These are phyloP conservation scores for Neopestalotiopsis sp. DNA, from an alignment of 2,329 filamentous ascomycete species.

Conservation along the genomic window DNA sequence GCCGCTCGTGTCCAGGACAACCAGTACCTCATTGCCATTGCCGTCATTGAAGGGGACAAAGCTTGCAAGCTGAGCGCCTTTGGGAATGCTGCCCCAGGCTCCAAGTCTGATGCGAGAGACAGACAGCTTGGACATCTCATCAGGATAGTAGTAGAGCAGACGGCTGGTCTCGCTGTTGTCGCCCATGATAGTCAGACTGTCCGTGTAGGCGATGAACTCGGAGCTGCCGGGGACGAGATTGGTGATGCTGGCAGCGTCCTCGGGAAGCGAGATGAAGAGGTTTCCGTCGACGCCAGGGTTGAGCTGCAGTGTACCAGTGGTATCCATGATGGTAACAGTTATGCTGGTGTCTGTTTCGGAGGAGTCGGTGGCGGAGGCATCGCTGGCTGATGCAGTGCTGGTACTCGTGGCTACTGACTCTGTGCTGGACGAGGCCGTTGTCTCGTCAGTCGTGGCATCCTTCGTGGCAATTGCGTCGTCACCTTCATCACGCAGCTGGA, in stretches of 20 bases:
- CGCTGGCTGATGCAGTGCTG: neutral
- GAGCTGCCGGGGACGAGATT: neutral
- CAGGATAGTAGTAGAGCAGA: conserved; percentile 12
- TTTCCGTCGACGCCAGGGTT: conserved; percentile 10
- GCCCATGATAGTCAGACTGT: conserved; percentile 5
- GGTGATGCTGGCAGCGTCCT: conserved; percentile 3
- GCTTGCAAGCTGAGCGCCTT: neutral
- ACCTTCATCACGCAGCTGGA: conserved; percentile 3
- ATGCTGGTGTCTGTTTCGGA: neutral
- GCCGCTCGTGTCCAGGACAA: neutral
- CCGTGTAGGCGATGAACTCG: neutral
- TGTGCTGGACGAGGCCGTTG: neutral
- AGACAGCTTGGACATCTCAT: neutral
- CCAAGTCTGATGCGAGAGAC: conserved; percentile 1
- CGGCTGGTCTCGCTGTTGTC: conserved; percentile 6
- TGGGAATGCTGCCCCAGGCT: conserved; percentile 6
- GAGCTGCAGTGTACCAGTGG: conserved; percentile 4
- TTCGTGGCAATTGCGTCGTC: neutral
- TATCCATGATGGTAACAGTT: conserved; percentile 7
- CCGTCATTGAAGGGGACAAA: conserved; percentile 9
- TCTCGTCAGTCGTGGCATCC: neutral
- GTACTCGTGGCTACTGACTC: neutral
- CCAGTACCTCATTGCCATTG: neutral
- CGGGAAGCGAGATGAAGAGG: conserved; percentile 7
- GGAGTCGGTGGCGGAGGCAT: neutral